Evolutionary conservation across 208 protist genomes (phyloP).

Genomic region (Porcisia hertigi): DNA sequence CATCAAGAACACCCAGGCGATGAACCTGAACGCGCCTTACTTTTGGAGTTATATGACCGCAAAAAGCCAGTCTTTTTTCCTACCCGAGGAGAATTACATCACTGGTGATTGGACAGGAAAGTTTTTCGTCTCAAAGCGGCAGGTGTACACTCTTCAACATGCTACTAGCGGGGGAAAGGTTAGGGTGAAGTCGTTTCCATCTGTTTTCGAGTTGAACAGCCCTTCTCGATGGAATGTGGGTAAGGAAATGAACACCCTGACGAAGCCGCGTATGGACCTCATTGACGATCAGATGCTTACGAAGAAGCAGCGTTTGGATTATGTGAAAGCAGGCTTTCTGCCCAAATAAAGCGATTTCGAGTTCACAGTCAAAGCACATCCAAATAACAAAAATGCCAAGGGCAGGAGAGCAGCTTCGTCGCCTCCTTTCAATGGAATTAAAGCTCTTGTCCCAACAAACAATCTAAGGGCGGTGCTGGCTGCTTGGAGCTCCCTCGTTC

Average conservation of each 20-base stretch:
- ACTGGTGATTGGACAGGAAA: conserved; percentile 92
- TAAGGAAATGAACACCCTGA: conserved; percentile 86
- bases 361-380: background rate
- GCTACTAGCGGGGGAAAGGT: conserved; percentile 83
- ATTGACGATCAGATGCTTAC: conserved; percentile 93
- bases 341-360: conserved; percentile 59
- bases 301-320: conserved; percentile 90
- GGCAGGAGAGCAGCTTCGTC: background rate
- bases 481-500: background rate
- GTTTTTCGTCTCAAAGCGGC: conserved; percentile 88
- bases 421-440: background rate
- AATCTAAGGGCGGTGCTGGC: background rate
- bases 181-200: conserved; percentile 87
- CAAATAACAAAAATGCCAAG: background rate
- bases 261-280: conserved; percentile 87
- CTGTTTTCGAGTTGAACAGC: conserved; percentile 83
- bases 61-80: conserved; percentile 76
- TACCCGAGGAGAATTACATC: conserved; percentile 92
- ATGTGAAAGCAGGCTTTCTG: conserved; percentile 84
- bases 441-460: background rate
- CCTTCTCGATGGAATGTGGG: conserved; percentile 91
- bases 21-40: conserved; percentile 88
- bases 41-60: conserved; percentile 90
- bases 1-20: conserved; percentile 84
- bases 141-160: conserved; percentile 92